These are phyloP conservation scores for Porcisia deanei DNA, from an alignment of 208 protist genomes.

Conservation along the genomic window DNA sequence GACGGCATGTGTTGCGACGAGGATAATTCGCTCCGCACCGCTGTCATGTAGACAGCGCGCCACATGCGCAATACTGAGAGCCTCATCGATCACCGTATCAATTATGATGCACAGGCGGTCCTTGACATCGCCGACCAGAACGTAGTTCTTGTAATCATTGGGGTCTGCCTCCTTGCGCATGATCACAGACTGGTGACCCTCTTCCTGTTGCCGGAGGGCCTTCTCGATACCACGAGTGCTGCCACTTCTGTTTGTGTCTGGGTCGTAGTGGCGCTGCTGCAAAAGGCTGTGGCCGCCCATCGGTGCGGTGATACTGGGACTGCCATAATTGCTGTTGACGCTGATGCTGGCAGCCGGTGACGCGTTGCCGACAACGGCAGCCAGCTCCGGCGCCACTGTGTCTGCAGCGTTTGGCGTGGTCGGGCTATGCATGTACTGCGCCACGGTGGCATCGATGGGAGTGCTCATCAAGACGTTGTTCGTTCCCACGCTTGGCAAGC, in stretches of 20 bases:
- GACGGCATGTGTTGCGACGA: slow-evolving; percentile 79
- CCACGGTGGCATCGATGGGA: slow-evolving; percentile 3
- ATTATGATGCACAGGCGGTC: slow-evolving; percentile 79
- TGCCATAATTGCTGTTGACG: not conserved
- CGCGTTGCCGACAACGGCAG: slow-evolving; percentile 7
- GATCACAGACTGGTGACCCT: slow-evolving; percentile 37
- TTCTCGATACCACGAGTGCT: slow-evolving; percentile 66
- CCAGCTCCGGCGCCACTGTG: slow-evolving; percentile 16
- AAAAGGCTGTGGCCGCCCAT: not conserved
- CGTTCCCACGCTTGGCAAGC: slow-evolving; percentile 7
- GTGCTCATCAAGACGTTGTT: slow-evolving; percentile 15
- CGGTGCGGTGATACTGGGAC: not conserved
- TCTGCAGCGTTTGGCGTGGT: slow-evolving; percentile 12
- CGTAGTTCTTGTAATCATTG: slow-evolving; percentile 47
- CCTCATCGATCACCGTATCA: slow-evolving; percentile 80
- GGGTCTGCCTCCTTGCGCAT: slow-evolving; percentile 18
- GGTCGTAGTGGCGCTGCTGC: slow-evolving; percentile 6
- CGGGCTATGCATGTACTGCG: slow-evolving; percentile 21
- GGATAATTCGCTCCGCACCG: slow-evolving; percentile 69
- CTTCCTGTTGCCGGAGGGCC: slow-evolving; percentile 61
- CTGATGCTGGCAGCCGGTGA: not conserved
- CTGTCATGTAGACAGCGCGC: slow-evolving; percentile 54
- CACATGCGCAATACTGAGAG: slow-evolving; percentile 60
- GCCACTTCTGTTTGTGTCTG: slow-evolving; percentile 22
- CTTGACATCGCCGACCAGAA: slow-evolving; percentile 76